These are phyloP conservation scores for Geotrichum histeridarum DNA, from an alignment of 1,139 yeast genomes.

Conservation along the genomic window DNA sequence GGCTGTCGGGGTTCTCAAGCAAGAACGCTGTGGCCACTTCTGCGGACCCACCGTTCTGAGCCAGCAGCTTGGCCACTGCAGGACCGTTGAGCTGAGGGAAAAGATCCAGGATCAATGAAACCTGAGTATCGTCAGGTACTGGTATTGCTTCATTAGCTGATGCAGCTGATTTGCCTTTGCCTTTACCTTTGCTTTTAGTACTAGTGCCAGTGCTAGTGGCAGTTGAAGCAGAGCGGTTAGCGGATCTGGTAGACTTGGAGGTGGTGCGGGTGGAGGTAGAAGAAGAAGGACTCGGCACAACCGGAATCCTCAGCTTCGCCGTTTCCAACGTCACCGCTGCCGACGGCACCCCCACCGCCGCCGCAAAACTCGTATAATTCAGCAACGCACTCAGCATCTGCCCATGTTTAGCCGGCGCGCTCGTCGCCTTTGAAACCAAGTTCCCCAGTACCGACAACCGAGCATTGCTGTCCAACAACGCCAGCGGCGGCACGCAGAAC, in stretches of 20 bases:
- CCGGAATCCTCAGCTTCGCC: slow-evolving; percentile 21
- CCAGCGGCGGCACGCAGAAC: slow-evolving; percentile 15
- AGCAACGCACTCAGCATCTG: slow-evolving; percentile 17
- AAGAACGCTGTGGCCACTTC: slow-evolving; percentile 57
- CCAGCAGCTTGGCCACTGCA: slow-evolving; percentile 37
- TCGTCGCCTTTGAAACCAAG: slow-evolving; percentile 17
- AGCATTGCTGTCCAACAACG: slow-evolving; percentile 17
- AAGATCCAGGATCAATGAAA: slow-evolving; percentile 26
- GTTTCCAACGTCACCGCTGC: slow-evolving; percentile 23
- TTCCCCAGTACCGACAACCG: slow-evolving; percentile 13
- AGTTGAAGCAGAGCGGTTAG: too few relatives aligned
- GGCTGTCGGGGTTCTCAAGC: slow-evolving; percentile 54
- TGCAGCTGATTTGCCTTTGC: background rate
- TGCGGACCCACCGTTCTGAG: slow-evolving; percentile 47
- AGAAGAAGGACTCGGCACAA: slow-evolving; percentile 11
- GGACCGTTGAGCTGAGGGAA: slow-evolving; percentile 30
- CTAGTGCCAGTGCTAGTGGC: background rate
- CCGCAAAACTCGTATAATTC: slow-evolving; percentile 14
- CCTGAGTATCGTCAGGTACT: slow-evolving; percentile 13
- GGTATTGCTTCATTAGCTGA: background rate
- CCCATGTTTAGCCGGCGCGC: slow-evolving; percentile 14
- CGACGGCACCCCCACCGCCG: slow-evolving; percentile 20
- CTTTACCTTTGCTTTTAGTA: background rate
- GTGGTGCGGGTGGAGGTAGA: background rate
- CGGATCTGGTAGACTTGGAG: background rate